Evolutionary conservation across 495 filamentous ascomycete genomes (phyloP).

Genomic region (Barbatosphaeria neglecta): DNA sequence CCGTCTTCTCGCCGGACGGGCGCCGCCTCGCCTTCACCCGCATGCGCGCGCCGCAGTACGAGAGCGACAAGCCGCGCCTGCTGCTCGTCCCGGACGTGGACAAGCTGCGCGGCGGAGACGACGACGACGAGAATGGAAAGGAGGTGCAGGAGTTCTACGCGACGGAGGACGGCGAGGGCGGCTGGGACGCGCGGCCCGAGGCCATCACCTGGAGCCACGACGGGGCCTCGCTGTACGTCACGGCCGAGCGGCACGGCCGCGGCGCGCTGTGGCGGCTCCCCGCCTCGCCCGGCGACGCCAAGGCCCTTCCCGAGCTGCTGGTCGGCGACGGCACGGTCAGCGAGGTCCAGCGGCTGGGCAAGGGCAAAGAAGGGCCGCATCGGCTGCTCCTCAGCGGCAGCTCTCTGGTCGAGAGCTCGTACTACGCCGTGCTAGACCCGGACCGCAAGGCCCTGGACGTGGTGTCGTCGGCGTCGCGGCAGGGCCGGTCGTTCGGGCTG

Average conservation of each 20-base stretch:
- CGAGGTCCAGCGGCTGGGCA: conserved; percentile 41
- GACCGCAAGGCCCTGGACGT: conserved; percentile 23
- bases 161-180: conserved; percentile 48
- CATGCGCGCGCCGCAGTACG: conserved; percentile 73
- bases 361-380: no score
- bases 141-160: conserved; percentile 53
- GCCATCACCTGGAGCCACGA: conserved; percentile 54
- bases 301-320: conserved; percentile 42
- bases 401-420: conserved; percentile 57
- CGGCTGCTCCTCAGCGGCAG: conserved; percentile 53
- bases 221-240: conserved; percentile 50
- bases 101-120: conserved; percentile 46
- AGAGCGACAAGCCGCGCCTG: conserved; percentile 76
- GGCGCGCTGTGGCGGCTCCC: conserved; percentile 54
- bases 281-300: conserved; percentile 37
- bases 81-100: conserved; percentile 50
- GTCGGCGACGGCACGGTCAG: conserved; percentile 50
- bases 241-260: conserved; percentile 54
- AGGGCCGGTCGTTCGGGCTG: conserved; percentile 61
- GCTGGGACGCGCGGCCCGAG: conserved; percentile 59
- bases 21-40: conserved; percentile 65
- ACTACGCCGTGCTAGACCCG: conserved; percentile 51
- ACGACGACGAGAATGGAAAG: no score
- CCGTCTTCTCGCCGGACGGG: conserved; percentile 66
- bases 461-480: conserved; percentile 55